Evolutionary conservation across 768 basidiomycete genomes (phyloP), one percentile per base, ranked within the genome.

Genomic region (Phlebiopsis flavidoalba): DNA sequence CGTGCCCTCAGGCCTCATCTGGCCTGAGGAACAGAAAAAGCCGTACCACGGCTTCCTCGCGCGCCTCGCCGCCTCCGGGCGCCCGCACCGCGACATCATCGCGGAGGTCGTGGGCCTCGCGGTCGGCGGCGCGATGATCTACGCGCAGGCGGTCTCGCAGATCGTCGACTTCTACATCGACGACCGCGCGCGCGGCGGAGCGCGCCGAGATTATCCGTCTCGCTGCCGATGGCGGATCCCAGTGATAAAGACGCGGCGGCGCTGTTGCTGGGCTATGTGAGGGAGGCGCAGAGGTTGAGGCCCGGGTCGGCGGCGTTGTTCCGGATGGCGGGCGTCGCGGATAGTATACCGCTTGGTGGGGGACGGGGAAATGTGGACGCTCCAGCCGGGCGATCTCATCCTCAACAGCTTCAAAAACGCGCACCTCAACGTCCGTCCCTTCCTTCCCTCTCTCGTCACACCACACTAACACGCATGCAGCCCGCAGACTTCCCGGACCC

Each of bases 101-200:
- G 77, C 77, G 11, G 74, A 74, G 31, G 74, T 80, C 8, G 61
- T 85, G 8, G 78, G 80, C 1, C 69, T 84, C 6, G 79, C 79
- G 3, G 75, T 83, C 14, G 75, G 77, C 0, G 75, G 76, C n/a
- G 76, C 77, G 1, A 79, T 80, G 26, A 79, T 77, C 66, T 75
- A 75, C 51, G 77, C 79, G 0, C 80, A 83, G 63, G 79, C 77
- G 8, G 75, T 75, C n/a, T 74, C 77, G 6, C 73, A 81, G 46
- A 75, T 83, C 19, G 68, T 85, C 51, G 77, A 84, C 63, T 83
- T 84, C 70, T 84, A 82, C 69, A 68, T 85, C 24, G 26, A 31
- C 26, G 26, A 31, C 26, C n/a, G 68, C 66, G 21, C 74, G 72
- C 15, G 72, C 71, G 8, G 68, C 68, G 51, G 79, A 83, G 61